Evolutionary conservation across 345 rosid species (phyloP).

Genomic region (Ceriops tagal): DNA sequence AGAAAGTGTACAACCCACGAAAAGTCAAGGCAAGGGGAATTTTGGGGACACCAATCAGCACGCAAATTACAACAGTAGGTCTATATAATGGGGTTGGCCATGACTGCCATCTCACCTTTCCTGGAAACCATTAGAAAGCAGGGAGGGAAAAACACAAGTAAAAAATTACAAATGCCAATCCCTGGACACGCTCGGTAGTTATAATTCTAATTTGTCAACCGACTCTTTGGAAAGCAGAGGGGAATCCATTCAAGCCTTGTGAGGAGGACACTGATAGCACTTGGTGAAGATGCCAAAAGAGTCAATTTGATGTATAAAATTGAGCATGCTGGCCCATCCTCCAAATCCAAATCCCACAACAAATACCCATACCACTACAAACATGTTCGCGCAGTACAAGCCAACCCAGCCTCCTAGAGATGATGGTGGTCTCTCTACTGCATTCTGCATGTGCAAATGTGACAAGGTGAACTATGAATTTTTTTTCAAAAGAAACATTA

Average conservation of each 20-base stretch:
- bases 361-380: constrained; percentile 89
- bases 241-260: constrained; percentile 42
- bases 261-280: constrained; percentile 91
- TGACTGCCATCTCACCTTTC: constrained; percentile 55
- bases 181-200: constrained; percentile 45
- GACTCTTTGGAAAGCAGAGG: not conserved
- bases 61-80: constrained; percentile 33
- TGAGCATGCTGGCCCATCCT: constrained; percentile 98
- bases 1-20: constrained; percentile 13
- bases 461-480: not conserved
- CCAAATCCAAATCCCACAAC: constrained; percentile 94
- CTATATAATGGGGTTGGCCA: constrained; percentile 46
- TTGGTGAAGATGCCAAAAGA: constrained; percentile 89
- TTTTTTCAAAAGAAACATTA: not conserved
- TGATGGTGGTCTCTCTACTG: constrained; percentile 79
- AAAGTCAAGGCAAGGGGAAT: constrained; percentile 19
- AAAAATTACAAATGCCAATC: constrained; percentile 36
- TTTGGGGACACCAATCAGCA: constrained; percentile 35
- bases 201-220: constrained; percentile 21
- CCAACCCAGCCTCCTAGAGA: constrained; percentile 87
- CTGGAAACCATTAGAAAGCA: constrained; percentile 21
- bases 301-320: constrained; percentile 77
- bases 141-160: not conserved
- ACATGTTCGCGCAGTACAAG: constrained; percentile 53
- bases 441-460: constrained; percentile 45